These are phyloP conservation scores for Rhizoclosmatium sp. DNA, from an alignment of 192 early-diverging fungal genomes.

Conservation along the genomic window DNA sequence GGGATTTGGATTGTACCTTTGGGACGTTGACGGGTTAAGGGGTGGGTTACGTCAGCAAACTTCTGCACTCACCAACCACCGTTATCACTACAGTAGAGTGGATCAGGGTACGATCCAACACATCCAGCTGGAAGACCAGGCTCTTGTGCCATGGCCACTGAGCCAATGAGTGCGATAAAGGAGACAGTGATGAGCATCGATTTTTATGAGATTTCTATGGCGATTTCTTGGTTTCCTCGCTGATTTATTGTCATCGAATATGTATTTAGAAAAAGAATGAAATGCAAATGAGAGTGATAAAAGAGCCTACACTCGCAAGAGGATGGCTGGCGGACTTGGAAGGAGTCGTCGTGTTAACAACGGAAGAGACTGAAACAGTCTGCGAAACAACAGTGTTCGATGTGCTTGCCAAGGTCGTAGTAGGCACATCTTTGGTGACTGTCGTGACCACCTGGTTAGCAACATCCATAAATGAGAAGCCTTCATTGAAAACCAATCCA, in stretches of 20 bases:
- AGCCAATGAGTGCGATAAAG: no score
- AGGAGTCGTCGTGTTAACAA: no score
- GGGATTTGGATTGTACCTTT: constrained; percentile 2
- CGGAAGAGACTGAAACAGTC: no score
- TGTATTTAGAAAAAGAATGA: no score
- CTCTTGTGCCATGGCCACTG: neutral
- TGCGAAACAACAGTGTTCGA: neutral
- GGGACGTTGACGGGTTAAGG: no score
- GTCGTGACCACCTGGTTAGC: neutral
- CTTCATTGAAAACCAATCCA: neutral
- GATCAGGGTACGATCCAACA: neutral
- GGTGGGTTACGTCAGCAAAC: neutral
- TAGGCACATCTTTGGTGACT: neutral
- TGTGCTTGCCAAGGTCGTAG: neutral
- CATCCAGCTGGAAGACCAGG: constrained; percentile 23
- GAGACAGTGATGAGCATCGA: no score
- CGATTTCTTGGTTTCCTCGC: no score
- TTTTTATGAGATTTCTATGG: no score
- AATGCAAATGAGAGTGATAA: no score
- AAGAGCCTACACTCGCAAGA: no score
- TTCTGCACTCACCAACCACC: neutral
- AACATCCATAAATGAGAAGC: neutral
- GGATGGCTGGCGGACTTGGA: no score
- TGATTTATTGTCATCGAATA: no score
- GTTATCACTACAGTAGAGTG: neutral